These are phyloP conservation scores for Panicum virgatum DNA, from an alignment of 202 grass and related monocot genomes.

Conservation along the genomic window DNA sequence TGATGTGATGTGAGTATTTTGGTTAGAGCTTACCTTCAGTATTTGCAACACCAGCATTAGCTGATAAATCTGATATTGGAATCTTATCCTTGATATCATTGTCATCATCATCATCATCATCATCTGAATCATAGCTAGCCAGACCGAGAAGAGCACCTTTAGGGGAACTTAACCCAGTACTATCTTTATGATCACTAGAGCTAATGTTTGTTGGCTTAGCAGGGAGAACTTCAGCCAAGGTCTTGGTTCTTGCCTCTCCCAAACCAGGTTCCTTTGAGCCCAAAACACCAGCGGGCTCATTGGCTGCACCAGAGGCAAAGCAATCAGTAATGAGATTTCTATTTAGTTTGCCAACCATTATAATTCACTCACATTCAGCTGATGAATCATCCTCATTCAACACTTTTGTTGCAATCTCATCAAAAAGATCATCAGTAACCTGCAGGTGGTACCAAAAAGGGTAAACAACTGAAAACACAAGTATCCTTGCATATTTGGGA, in stretches of 20 bases:
- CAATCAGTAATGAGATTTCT: slow-evolving; percentile 28
- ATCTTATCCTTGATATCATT: slow-evolving; percentile 36
- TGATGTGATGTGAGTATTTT: slow-evolving; percentile 22
- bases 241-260: slow-evolving; percentile 48
- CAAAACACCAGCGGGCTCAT: slow-evolving; percentile 40
- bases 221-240: slow-evolving; percentile 47
- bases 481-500: slow-evolving; percentile 14
- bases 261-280: slow-evolving; percentile 45
- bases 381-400: slow-evolving; percentile 74
- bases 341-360: slow-evolving; percentile 32
- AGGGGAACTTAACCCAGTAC: slow-evolving; percentile 44
- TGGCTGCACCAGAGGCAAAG: slow-evolving; percentile 54
- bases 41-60: slow-evolving; percentile 32
- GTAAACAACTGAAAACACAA: background rate
- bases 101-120: slow-evolving; percentile 58
- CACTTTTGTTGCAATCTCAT: slow-evolving; percentile 93
- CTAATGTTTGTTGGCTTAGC: slow-evolving; percentile 42
- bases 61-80: slow-evolving; percentile 38
- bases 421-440: slow-evolving; percentile 99
- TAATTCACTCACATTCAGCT: slow-evolving; percentile 57
- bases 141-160: slow-evolving; percentile 87
- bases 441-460: slow-evolving; percentile 37
- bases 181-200: slow-evolving; percentile 31
- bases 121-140: slow-evolving; percentile 95
- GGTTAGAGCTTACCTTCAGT: slow-evolving; percentile 38